Conservation (phyloP, 2,329 filamentous ascomycete species). For the Nothophoma quercina region DNA sequence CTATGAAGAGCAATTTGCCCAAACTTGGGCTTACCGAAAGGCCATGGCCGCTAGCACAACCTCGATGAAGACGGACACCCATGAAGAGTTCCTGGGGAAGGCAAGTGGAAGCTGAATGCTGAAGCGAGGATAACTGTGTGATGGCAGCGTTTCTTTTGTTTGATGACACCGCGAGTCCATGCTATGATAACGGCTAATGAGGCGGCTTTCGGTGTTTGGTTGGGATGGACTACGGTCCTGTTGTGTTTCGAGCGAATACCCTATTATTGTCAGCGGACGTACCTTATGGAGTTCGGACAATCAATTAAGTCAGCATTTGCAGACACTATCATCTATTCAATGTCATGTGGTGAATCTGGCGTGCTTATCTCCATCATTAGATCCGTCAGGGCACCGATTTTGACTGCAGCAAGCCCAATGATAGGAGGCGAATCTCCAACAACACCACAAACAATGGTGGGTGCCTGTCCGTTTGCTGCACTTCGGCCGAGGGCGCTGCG, state of each 20-base stretch:
- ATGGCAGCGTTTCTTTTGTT: neutral
- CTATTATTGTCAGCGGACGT: conserved; percentile 8
- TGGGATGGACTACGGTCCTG: neutral
- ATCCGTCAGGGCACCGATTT: neutral
- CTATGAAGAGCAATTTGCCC: conserved; percentile 42
- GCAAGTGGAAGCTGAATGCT: neutral
- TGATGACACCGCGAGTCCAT: neutral
- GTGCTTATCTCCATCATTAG: neutral
- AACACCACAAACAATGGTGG: neutral
- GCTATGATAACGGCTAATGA: conserved; percentile 5
- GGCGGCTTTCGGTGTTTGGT: neutral
- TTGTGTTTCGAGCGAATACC: conserved; percentile 16
- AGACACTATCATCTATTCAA: neutral
- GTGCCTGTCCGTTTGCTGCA: neutral
- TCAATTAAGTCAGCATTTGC: neutral
- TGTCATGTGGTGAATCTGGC: neutral
- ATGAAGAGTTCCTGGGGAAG: conserved; percentile 10
- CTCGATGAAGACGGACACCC: conserved; percentile 5
- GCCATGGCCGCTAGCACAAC: conserved; percentile 25
- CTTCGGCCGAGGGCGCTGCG: conserved; percentile 6
- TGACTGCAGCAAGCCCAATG: neutral
- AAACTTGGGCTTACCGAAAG: conserved; percentile 37
- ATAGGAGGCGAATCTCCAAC: neutral
- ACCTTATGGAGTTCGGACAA: neutral
- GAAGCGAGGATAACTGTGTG: too few species aligned